phyloP scores from a whole-genome alignment of 495 filamentous ascomycete species.

The Chaetomidium leptoderma region DNA sequence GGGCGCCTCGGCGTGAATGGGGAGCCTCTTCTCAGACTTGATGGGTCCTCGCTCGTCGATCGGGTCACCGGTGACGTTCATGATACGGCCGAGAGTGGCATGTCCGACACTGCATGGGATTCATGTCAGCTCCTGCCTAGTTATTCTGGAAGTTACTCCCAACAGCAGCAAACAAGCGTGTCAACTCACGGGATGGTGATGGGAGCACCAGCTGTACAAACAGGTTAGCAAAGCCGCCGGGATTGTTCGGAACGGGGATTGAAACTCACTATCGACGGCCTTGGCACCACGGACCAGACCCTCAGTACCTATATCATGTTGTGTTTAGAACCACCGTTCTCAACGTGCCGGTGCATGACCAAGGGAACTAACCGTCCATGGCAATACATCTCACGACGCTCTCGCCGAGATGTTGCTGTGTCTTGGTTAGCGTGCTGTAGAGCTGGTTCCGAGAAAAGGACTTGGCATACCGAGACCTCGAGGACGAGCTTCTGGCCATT shows the following conservation, averaged over 20 bases:
- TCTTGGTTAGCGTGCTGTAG: conserved; percentile 37
- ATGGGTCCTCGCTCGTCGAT: conserved; percentile 99
- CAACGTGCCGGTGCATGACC: conserved; percentile 11
- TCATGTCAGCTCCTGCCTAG: conserved; percentile 16
- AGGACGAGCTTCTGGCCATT: conserved; percentile 91
- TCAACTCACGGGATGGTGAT: conserved; percentile 76
- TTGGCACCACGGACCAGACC: conserved; percentile 89
- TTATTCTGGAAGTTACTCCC: not conserved
- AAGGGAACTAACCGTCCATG: conserved; percentile 86
- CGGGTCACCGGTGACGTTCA: conserved; percentile 99
- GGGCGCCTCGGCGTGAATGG: conserved; percentile 93
- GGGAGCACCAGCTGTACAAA: conserved; percentile 62
- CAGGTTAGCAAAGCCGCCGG: conserved; percentile 17
- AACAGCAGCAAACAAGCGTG: too few species aligned
- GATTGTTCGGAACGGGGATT: not conserved
- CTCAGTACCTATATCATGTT: conserved; percentile 81
- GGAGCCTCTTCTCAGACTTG: conserved; percentile 78
- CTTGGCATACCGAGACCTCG: conserved; percentile 82
- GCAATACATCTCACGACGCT: conserved; percentile 99
- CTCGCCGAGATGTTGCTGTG: conserved; percentile 98
- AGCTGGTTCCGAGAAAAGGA: not conserved
- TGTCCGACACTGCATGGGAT: conserved; percentile 60
- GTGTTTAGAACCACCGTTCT: conserved; percentile 29
- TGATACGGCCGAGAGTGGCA: conserved; percentile 95
- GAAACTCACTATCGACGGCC: conserved; percentile 61